Evolutionary conservation across 2,329 filamentous ascomycete genomes (phyloP).

Genomic region (Pestalotiopsis sp.): DNA sequence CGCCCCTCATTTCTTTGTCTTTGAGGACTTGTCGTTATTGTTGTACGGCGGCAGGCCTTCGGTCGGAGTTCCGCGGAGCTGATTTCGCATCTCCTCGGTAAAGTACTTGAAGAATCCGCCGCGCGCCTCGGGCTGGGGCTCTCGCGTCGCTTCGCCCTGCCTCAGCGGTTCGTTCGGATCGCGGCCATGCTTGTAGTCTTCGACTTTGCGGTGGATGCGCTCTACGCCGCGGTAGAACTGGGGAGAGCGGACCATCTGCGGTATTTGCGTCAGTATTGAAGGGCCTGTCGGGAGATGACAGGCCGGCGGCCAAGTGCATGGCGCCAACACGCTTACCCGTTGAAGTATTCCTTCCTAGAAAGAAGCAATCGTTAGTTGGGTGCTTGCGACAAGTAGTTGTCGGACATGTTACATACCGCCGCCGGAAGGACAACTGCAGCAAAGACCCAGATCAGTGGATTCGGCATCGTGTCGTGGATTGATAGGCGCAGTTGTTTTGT

Average conservation of each 20-base stretch:
- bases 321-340: not conserved
- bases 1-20: not conserved
- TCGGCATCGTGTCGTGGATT: not conserved
- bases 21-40: not conserved
- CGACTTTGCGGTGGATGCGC: constrained; percentile 49
- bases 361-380: not conserved
- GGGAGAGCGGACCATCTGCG: constrained; percentile 33
- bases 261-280: not conserved
- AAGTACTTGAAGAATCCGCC: constrained; percentile 47
- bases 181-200: constrained; percentile 49
- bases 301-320: too few species aligned
- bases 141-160: constrained; percentile 49
- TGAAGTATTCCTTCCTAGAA: not conserved
- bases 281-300: too few species aligned
- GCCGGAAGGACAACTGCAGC: not conserved
- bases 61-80: constrained; percentile 43
- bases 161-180: constrained; percentile 51
- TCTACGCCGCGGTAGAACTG: constrained; percentile 53
- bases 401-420: not conserved
- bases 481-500: not conserved
- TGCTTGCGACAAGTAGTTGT: not conserved
- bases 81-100: constrained; percentile 50
- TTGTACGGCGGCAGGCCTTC: not conserved
- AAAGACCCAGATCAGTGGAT: not conserved
- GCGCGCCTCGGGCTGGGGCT: constrained; percentile 29